Evolutionary conservation across 2,329 filamentous ascomycete genomes (phyloP), one percentile per base, ranked within the genome.

Genomic region (Penicillium sp.): DNA sequence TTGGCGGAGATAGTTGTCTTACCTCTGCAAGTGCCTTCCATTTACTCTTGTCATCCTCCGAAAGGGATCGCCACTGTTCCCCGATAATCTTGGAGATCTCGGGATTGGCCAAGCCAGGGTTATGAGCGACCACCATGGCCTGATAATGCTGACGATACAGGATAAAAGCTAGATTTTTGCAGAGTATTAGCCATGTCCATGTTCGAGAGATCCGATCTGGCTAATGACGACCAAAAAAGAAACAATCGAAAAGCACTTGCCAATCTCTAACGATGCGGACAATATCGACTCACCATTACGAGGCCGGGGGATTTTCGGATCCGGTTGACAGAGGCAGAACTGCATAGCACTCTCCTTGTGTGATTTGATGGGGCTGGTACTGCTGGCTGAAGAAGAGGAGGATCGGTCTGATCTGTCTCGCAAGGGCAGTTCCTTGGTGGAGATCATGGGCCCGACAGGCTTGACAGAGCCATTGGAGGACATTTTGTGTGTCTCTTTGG

Each of bases 1-100:
- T 35, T 32, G 2, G 5, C 12, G 31, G 26, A 19, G 17, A 6
- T 5, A 15, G 9, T 13, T 26, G 3, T 49, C 69, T 58, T 71
- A 84, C 87, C 72, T 94, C 88, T 53, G 93, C 93, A 49, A 95
- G 79, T 53, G 79, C 78, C 69, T 93, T 95, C 93, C 93, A 98
- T 66, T 84, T 79, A 56, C 83, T 80, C 71, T 95, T 95, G 50
- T 83, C 77, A 46, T 86, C 81, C 22, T 84, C 78, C 4, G 82
- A 72, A 63, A 94, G 83, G 49, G 82, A 79, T 62, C 85, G 83
- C 93, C 93, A 98, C 79, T 90, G 85, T 67, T 88, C 82, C 45
- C 91, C 91, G 59, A 97, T 95, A 61, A 97, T 94, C 71, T 96
- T 96, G 57, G 91, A 96, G 61, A 97, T 95, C 45, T 96, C 88